Evolutionary conservation across 1,284 basidiomycete species (phyloP).

Genomic region (Fomes fomentarius): DNA sequence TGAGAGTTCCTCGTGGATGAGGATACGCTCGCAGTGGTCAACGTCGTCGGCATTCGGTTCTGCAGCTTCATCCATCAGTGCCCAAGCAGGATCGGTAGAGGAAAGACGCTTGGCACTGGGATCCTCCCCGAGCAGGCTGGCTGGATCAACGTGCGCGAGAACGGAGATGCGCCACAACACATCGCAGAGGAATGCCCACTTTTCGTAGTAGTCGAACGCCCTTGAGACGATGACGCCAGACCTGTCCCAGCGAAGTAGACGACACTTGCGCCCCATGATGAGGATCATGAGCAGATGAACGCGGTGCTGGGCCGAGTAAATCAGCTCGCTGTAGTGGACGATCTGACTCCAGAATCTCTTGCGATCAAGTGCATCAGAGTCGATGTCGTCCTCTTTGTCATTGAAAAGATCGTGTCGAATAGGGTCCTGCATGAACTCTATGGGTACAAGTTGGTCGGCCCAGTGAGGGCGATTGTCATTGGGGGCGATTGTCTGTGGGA

Average conservation of each 20-base stretch:
- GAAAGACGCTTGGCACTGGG: slow-evolving; percentile 7
- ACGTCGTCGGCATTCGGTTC: not conserved
- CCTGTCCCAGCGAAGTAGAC: slow-evolving; percentile 19
- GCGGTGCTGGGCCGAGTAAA: too few species aligned
- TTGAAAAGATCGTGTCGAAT: too few species aligned
- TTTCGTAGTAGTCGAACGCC: slow-evolving; percentile 10
- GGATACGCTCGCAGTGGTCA: not conserved
- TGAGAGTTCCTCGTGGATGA: not conserved
- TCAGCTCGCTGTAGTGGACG: too few species aligned
- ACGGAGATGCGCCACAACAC: slow-evolving; percentile 16
- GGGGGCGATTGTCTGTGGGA: too few species aligned
- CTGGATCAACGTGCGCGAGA: not conserved
- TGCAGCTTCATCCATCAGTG: slow-evolving; percentile 8
- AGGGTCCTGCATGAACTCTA: too few species aligned
- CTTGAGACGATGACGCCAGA: slow-evolving; percentile 14
- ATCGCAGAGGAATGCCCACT: slow-evolving; percentile 13
- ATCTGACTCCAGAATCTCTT: too few species aligned
- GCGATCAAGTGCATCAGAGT: too few species aligned
- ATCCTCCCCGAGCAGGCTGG: slow-evolving; percentile 15
- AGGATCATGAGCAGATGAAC: slow-evolving; percentile 13
- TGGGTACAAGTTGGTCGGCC: too few species aligned
- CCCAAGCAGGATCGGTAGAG: not conserved
- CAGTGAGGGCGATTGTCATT: too few species aligned
- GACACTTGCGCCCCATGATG: slow-evolving; percentile 9
- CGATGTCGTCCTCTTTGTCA: too few species aligned